A percentile compares a stretch with the other conserved stretches of the same genome.
Evolutionary conservation across 768 basidiomycete species (phyloP).

Genomic region (Trametes villosa): DNA sequence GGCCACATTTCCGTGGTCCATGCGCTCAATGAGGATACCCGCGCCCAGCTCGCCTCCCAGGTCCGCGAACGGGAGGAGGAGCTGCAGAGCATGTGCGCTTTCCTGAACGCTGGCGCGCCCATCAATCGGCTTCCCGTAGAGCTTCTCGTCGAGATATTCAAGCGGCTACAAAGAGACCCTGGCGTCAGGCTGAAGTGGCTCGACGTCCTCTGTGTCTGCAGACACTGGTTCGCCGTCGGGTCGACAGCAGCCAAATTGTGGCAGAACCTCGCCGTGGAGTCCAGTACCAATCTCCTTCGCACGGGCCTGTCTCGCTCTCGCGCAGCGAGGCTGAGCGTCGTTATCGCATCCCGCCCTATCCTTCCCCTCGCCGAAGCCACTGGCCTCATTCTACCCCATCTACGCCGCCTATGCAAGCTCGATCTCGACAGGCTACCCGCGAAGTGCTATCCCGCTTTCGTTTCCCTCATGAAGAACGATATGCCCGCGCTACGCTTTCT

Average conservation of each 20-base stretch:
- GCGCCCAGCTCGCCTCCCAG: too few species aligned
- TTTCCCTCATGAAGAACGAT: neutral
- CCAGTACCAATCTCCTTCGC: neutral
- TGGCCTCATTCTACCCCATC: neutral
- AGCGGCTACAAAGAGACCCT: too few species aligned
- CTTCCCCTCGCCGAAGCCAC: neutral
- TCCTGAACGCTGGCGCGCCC: neutral
- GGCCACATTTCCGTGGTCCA: too few species aligned
- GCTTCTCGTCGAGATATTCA: neutral
- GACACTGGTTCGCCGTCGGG: neutral
- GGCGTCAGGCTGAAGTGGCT: neutral
- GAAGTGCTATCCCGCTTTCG: neutral
- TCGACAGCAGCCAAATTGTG: neutral
- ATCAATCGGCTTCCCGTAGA: neutral
- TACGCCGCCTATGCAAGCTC: neutral
- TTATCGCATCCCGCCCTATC: neutral
- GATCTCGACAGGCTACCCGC: neutral
- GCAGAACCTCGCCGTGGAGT: neutral
- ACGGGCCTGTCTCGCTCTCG: neutral
- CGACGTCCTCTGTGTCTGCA: neutral
- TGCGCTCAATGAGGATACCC: too few species aligned
- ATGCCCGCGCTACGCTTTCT: neutral
- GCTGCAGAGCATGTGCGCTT: neutral
- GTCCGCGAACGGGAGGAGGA: too few species aligned
- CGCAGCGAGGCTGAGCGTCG: neutral